Percentiles rank a stretch among this genome's conserved stretches.
Conservation (phyloP, 495 filamentous ascomycete species). For the Choiromyces venosus region DNA sequence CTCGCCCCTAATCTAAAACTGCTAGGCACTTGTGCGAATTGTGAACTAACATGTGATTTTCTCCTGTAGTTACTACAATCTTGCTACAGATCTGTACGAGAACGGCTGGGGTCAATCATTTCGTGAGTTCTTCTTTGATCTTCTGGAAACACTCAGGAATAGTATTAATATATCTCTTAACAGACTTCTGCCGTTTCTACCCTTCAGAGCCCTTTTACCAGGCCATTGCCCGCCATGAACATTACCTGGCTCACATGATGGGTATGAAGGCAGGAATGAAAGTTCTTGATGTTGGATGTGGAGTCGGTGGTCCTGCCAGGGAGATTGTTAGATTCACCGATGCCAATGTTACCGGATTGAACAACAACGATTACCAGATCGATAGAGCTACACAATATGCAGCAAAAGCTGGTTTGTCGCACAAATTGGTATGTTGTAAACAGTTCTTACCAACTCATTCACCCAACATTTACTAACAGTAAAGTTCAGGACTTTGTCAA, state of each 20-base stretch:
- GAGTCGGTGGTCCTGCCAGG: conserved; percentile 93
- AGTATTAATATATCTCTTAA: background rate
- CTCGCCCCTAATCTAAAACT: background rate
- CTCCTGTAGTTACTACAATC: conserved; percentile 79
- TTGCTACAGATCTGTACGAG: conserved; percentile 95
- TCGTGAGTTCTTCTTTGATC: conserved; percentile 11
- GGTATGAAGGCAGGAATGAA: conserved; percentile 78
- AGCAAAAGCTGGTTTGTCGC: conserved; percentile 66
- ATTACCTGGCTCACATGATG: conserved; percentile 91
- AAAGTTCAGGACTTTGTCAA: conserved; percentile 63
- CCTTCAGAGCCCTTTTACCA: conserved; percentile 82
- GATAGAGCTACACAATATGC: conserved; percentile 86
- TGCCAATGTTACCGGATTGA: conserved; percentile 81
- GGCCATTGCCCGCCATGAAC: conserved; percentile 94
- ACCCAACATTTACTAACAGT: background rate
- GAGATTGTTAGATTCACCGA: conserved; percentile 96
- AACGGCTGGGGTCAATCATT: conserved; percentile 83
- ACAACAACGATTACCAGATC: conserved; percentile 99
- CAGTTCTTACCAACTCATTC: conserved; percentile 17
- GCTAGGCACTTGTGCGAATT: background rate
- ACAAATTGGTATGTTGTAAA: conserved; percentile 49
- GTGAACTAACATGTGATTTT: background rate
- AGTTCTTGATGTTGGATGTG: conserved; percentile 94
- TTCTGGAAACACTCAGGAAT: background rate
- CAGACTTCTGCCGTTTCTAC: conserved; percentile 89